Evolutionary conservation across 345 rosid genomes (phyloP).

Genomic region (Eucalyptus tenuipes): DNA sequence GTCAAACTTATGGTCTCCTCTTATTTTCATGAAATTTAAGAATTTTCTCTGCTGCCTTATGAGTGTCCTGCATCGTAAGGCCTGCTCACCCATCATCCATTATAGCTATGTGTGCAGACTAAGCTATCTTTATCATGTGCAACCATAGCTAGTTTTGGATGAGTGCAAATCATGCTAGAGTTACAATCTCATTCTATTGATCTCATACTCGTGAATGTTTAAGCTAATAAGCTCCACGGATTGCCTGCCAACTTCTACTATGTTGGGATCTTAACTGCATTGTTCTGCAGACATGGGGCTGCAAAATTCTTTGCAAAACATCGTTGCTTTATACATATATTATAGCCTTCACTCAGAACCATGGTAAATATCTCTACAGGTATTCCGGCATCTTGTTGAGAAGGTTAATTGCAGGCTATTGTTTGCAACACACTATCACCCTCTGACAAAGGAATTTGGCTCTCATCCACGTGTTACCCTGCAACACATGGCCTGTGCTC

Average conservation of each 20-base stretch:
- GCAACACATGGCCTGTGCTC: conserved; percentile 90
- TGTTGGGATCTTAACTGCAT: neutral
- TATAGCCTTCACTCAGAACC: neutral
- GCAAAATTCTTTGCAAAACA: neutral
- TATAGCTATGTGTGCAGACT: neutral
- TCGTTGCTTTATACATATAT: neutral
- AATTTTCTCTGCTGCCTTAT: neutral
- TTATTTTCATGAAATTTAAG: neutral
- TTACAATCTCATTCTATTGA: neutral
- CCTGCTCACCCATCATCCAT: neutral
- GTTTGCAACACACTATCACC: conserved; percentile 93
- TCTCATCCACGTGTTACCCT: conserved; percentile 71
- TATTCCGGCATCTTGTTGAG: conserved; percentile 87
- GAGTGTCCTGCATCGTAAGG: neutral
- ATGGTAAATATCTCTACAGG: conserved; percentile 23
- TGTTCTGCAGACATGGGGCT: neutral
- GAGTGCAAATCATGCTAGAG: neutral
- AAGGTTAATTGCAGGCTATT: conserved; percentile 76
- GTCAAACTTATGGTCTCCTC: neutral
- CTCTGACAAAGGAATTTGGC: conserved; percentile 84
- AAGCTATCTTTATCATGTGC: neutral
- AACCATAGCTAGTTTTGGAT: neutral
- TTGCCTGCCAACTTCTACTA: neutral
- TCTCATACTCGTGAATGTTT: neutral
- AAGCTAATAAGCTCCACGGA: neutral